These are phyloP conservation scores for Populus tremula DNA, from an alignment of 345 rosid genomes.

Conservation along the genomic window DNA sequence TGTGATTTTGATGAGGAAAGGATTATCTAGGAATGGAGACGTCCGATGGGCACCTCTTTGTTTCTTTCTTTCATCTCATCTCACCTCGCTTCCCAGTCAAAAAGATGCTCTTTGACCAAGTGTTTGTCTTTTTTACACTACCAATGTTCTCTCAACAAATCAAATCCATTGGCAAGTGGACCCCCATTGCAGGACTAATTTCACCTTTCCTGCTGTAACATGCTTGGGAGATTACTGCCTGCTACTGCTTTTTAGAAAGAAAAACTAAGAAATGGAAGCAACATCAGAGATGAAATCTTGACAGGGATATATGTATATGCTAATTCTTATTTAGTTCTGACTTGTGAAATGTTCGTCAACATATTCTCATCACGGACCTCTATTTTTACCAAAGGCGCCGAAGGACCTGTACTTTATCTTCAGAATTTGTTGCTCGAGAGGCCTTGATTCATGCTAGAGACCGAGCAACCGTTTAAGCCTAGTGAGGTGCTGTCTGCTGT, in stretches of 20 bases:
- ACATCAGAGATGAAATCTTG: background rate
- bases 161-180: background rate
- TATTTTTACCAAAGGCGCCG: background rate
- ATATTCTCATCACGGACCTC: background rate
- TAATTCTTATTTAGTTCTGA: background rate
- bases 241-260: too few species aligned
- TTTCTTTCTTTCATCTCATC: background rate
- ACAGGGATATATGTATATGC: background rate
- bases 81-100: constrained; percentile 15
- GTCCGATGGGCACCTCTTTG: background rate
- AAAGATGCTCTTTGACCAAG: constrained; percentile 29
- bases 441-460: background rate
- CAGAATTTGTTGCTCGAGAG: background rate
- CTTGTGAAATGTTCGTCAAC: background rate
- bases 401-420: too few species aligned
- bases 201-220: background rate
- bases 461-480: background rate
- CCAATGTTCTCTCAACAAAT: background rate
- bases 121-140: constrained; percentile 14
- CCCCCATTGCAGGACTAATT: background rate
- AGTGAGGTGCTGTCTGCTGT: background rate
- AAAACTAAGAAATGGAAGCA: background rate
- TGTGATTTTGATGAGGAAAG: background rate
- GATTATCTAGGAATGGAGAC: background rate
- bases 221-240: background rate